Conservation (phyloP, 352 stramenopile genomes). For the Phytophthora pisi region DNA sequence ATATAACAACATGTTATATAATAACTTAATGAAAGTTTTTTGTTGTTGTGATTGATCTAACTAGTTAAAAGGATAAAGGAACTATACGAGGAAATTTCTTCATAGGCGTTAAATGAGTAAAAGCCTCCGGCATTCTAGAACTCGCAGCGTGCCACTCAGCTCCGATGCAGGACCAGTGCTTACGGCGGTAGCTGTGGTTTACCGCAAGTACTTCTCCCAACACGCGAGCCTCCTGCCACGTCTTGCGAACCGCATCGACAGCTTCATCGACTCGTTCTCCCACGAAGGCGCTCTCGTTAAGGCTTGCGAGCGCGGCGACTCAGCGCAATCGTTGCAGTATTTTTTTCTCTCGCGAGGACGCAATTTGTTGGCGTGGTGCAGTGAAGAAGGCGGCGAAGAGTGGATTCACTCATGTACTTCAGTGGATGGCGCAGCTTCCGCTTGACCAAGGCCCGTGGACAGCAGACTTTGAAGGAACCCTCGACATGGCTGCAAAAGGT, state of each 20-base stretch:
- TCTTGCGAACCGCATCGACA: neutral
- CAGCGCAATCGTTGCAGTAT: neutral
- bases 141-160: neutral
- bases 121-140: neutral
- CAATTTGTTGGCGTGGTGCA: neutral
- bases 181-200: neutral
- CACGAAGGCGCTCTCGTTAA: neutral
- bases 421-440: neutral
- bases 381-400: neutral
- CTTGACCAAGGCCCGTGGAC: neutral
- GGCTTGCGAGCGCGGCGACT: slow-evolving; percentile 1
- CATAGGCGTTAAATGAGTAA: neutral
- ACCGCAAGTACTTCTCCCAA: neutral
- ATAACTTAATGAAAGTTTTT: no score
- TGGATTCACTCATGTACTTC: neutral
- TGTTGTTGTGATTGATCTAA: neutral
- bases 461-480: neutral
- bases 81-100: neutral
- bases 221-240: neutral
- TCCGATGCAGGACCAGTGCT: neutral
- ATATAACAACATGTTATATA: no score
- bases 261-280: neutral
- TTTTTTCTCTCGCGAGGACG: neutral
- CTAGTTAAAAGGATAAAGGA: neutral
- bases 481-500: neutral